Conservation (phyloP, 164 flowering plant species). For the Vitis labrusca region DNA sequence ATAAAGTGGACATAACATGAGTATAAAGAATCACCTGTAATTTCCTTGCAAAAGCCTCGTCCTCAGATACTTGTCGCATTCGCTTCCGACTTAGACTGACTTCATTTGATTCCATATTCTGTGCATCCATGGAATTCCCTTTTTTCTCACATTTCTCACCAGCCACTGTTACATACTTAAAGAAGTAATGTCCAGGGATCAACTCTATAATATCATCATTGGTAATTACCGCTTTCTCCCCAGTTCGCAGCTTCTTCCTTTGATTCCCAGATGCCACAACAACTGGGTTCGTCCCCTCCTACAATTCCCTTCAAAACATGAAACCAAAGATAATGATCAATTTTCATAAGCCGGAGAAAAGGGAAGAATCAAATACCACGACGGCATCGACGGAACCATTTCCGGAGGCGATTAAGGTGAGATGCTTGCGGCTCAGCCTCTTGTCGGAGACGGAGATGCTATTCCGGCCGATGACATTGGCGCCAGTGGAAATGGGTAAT, state of each 20-base stretch:
- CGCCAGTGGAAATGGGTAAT: slow-evolving; percentile 54
- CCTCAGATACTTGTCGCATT: slow-evolving; percentile 37
- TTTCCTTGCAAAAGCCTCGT: slow-evolving; percentile 34
- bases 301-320: slow-evolving; percentile 8
- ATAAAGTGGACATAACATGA: no score
- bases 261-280: slow-evolving; percentile 49
- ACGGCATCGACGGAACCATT: slow-evolving; percentile 49
- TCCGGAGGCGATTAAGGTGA: slow-evolving; percentile 43
- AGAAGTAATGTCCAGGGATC: slow-evolving; percentile 80
- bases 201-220: slow-evolving; percentile 79
- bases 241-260: slow-evolving; percentile 55
- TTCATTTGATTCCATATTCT: slow-evolving; percentile 23
- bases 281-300: slow-evolving; percentile 93
- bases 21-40: slow-evolving; percentile 30
- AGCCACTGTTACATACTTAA: slow-evolving; percentile 38
- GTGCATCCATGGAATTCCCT: slow-evolving; percentile 8
- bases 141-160: slow-evolving; percentile 15
- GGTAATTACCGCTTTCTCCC: slow-evolving; percentile 38
- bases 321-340: not conserved
- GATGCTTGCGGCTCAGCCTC: slow-evolving; percentile 88
- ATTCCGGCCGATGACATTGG: slow-evolving; percentile 65
- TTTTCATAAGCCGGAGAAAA: not conserved
- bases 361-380: slow-evolving; percentile 51
- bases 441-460: slow-evolving; percentile 55
- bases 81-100: slow-evolving; percentile 42